Conservation (phyloP, 129 eudicot genomes). For the Dittrichia graveolens region DNA sequence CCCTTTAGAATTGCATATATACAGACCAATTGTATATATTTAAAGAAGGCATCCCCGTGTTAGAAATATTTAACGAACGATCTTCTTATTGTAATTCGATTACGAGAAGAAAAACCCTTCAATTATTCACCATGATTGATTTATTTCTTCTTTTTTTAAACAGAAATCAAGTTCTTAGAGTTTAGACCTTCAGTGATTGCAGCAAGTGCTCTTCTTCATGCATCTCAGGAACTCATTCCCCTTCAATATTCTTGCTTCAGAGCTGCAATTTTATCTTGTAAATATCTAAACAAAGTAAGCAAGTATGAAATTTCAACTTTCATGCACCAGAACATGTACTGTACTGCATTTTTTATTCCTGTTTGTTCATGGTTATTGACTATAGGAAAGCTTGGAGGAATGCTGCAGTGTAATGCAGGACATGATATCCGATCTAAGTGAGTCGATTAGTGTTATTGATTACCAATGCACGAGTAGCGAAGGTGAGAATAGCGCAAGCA, state of each 20-base stretch:
- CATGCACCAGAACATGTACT: not conserved
- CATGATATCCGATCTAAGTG: conserved; percentile 7
- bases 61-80: too few species aligned
- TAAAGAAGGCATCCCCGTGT: too few species aligned
- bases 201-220: conserved; percentile 53
- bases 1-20: too few species aligned
- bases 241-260: conserved; percentile 19
- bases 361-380: not conserved
- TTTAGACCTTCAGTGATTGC: conserved; percentile 48
- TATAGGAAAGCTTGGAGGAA: conserved; percentile 35
- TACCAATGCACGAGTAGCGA: conserved; percentile 18
- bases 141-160: not conserved
- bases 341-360: not conserved
- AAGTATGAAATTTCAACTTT: not conserved
- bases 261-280: conserved; percentile 34
- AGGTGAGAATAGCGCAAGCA: conserved; percentile 23
- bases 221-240: conserved; percentile 38
- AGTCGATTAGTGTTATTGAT: conserved; percentile 29
- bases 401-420: conserved; percentile 35
- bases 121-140: not conserved
- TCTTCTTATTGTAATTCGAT: too few species aligned
- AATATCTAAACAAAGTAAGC: conserved; percentile 44
- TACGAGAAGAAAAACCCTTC: not conserved
- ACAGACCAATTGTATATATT: too few species aligned
- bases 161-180: conserved; percentile 43